Percentiles rank a stretch among this genome's conserved stretches.
Evolutionary conservation across 805 yeast genomes (phyloP).

Genomic region (Ogataea minuta): DNA sequence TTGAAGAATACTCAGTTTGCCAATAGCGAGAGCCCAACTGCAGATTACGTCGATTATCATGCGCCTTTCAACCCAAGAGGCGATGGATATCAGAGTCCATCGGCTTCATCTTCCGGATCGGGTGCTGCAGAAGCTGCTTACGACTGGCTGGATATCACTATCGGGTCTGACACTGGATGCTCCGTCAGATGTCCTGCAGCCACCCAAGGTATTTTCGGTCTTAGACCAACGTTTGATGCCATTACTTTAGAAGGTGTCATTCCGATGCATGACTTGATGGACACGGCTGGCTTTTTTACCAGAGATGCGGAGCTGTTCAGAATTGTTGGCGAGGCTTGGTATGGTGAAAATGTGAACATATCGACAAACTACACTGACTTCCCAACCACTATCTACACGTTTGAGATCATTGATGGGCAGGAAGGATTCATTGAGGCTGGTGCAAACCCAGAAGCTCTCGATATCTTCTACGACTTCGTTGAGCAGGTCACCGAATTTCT

Average conservation of each 20-base stretch:
- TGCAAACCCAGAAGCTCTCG: conserved; percentile 6
- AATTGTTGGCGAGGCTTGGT: conserved; percentile 14
- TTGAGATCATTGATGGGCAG: conserved; percentile 4
- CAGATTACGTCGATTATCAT: conserved; percentile 16
- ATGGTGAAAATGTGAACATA: conserved; percentile 11
- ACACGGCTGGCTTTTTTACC: conserved; percentile 14
- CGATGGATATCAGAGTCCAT: conserved; percentile 16
- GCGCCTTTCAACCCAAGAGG: conserved; percentile 17
- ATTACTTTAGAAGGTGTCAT: conserved; percentile 14
- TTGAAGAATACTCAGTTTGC: conserved; percentile 15
- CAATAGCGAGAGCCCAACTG: conserved; percentile 14
- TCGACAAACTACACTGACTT: conserved; percentile 7
- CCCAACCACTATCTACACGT: conserved; percentile 15
- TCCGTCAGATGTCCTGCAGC: conserved; percentile 15
- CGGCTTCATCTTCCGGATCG: conserved; percentile 14
- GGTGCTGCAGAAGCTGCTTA: conserved; percentile 17
- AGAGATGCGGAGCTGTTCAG: conserved; percentile 11
- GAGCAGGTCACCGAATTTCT: conserved; percentile 11
- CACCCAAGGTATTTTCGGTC: conserved; percentile 13
- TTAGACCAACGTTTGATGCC: conserved; percentile 15
- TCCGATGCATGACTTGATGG: conserved; percentile 15
- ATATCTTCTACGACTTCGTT: conserved; percentile 10
- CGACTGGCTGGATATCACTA: conserved; percentile 14
- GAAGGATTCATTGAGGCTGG: conserved; percentile 6
- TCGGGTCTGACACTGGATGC: conserved; percentile 16